Conservation (phyloP, 2,329 filamentous ascomycete species). For the Pseudogymnoascus sp. region DNA sequence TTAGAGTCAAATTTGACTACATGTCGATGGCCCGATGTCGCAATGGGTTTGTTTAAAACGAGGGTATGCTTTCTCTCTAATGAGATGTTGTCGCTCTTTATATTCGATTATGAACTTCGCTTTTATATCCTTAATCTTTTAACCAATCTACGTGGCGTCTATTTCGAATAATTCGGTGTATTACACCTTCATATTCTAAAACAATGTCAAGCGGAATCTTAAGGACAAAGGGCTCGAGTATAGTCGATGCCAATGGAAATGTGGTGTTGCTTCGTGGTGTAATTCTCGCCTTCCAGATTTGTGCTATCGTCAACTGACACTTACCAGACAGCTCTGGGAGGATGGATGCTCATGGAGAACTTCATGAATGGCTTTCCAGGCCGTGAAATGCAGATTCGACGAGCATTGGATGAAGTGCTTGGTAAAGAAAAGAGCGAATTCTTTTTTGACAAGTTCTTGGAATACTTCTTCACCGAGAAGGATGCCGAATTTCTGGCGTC, state of each 20-base stretch:
- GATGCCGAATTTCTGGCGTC: conserved; percentile 50
- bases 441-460: conserved; percentile 43
- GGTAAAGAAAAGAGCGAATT: conserved; percentile 48
- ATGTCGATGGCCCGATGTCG: not conserved
- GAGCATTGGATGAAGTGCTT: conserved; percentile 42
- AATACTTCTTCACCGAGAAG: conserved; percentile 47
- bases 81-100: not conserved
- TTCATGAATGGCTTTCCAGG: conserved; percentile 56
- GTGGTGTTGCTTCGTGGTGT: conserved; percentile 26
- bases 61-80: not conserved
- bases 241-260: conserved; percentile 32
- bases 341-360: conserved; percentile 42
- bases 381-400: conserved; percentile 47
- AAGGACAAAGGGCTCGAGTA: conserved; percentile 31
- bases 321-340: conserved; percentile 32
- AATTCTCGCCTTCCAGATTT: conserved; percentile 22
- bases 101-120: not conserved
- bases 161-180: not conserved
- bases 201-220: conserved; percentile 21
- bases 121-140: not conserved
- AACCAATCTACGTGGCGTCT: not conserved
- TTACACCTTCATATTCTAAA: not conserved
- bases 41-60: not conserved
- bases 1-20: not conserved
- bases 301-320: not conserved